Base-by-base conservation (phyloP, 2,329 filamentous ascomycete species). In the Graphium sp. region DNA sequence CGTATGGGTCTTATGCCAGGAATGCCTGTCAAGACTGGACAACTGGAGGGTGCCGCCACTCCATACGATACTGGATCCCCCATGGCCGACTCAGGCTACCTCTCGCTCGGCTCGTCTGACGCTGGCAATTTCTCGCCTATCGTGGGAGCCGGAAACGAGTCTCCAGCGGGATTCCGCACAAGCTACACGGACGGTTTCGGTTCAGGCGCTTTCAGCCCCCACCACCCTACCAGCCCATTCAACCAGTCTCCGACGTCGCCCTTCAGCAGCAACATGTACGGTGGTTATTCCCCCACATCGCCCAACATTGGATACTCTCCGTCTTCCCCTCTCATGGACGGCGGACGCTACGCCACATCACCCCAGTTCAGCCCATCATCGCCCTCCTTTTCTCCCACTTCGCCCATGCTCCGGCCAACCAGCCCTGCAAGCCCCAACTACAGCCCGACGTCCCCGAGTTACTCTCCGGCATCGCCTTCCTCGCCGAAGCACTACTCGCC, bases 51-150 rank as follows among this genome's bases (percentile, higher is more conserved):
- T 40, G 82, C 83, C 31, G 82, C 84, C 23, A 98, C 89, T 7
- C 91, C 91, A 2, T 98, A 98, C 53, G 89, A 95, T 47, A 78
- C 74, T 15, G 78, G 79, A 24, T 87, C 80, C 28, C 81, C 81
- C 5, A 75, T 85, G 53, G 67, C 65, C 6, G 77, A 84, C 41
- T 72, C 68, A 22, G 77, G 77, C 28, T 74, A 71, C 41, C 52
- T 72, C 42, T 67, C 66, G 38, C 58, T 74, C 39, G 66, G 60
- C 37, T 73, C 71, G n/a, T 69, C 73, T 38, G 68, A 56, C 35
- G 61, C 59, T 42, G 69, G 60, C 46, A 67, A 68, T 49, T 79
- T 79, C 63, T 89, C 81, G 19, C 81, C 81, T 28, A 83, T 89
- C 44, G 73, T 80, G 39, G 66, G 66, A 36, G 64, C 70, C 29